These are phyloP conservation scores for Trichosporon sp. DNA, from an alignment of 1,284 basidiomycete genomes.

Conservation along the genomic window DNA sequence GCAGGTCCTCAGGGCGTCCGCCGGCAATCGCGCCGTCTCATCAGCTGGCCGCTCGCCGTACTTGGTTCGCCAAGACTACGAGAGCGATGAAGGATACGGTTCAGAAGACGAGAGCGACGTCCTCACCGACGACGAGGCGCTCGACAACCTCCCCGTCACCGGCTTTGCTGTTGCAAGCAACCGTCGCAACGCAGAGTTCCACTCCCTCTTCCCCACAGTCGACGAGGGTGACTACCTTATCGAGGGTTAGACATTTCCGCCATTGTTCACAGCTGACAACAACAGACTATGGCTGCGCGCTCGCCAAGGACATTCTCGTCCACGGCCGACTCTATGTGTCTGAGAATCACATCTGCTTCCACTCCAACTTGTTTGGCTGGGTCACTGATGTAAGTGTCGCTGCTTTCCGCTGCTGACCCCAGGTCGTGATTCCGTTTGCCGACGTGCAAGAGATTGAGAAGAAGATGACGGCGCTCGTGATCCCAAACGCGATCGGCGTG, in stretches of 20 bases:
- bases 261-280: slow-evolving; percentile 23
- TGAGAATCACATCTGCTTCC: slow-evolving; percentile 97
- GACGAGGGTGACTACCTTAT: slow-evolving; percentile 98
- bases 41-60: slow-evolving; percentile 34
- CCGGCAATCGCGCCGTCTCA: slow-evolving; percentile 24
- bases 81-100: slow-evolving; percentile 36
- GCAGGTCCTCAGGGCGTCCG: slow-evolving; percentile 8
- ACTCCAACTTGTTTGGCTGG: slow-evolving; percentile 99
- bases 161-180: slow-evolving; percentile 97
- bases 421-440: slow-evolving; percentile 89
- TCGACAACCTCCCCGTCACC: slow-evolving; percentile 68
- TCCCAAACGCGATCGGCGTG: slow-evolving; percentile 95
- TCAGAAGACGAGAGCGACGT: slow-evolving; percentile 62
- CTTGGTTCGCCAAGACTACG: slow-evolving; percentile 32
- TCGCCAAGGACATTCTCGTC: slow-evolving; percentile 93
- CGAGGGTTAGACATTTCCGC: slow-evolving; percentile 68
- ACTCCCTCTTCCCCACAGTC: slow-evolving; percentile 82
- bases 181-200: slow-evolving; percentile 93
- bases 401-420: slow-evolving; percentile 16
- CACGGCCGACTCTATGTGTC: slow-evolving; percentile 96
- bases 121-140: slow-evolving; percentile 56
- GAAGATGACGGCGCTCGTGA: slow-evolving; percentile 97
- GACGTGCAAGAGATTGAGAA: slow-evolving; percentile 91
- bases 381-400: slow-evolving; percentile 78
- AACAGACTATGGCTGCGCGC: slow-evolving; percentile 95